Conservation (phyloP, 352 stramenopile species). For the Pythium plurisporium region DNA sequence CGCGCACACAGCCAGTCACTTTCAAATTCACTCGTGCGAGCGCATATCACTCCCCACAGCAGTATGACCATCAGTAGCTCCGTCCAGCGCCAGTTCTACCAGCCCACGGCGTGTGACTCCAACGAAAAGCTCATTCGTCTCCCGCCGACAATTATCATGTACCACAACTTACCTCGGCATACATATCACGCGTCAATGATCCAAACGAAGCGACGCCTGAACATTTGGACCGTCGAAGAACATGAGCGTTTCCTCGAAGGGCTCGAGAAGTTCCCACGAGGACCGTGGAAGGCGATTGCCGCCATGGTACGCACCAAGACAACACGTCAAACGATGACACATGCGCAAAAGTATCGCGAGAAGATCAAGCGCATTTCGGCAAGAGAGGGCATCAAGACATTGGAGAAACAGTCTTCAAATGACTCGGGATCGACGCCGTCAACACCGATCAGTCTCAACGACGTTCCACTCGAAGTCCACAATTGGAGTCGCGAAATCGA, state of each 20-base stretch:
- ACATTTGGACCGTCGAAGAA: slow-evolving; percentile 32
- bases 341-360: slow-evolving; percentile 92
- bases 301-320: slow-evolving; percentile 49
- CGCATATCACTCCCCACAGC: no score
- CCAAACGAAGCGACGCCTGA: neutral
- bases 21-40: no score
- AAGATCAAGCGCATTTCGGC: slow-evolving; percentile 68
- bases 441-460: no score
- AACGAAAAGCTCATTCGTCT: neutral
- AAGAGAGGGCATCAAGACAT: no score
- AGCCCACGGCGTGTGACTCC: neutral
- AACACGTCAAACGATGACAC: slow-evolving; percentile 91
- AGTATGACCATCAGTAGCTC: neutral
- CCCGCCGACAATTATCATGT: neutral
- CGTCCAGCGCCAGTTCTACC: neutral
- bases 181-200: neutral
- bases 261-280: slow-evolving; percentile 54
- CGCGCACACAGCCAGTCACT: no score
- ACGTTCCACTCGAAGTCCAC: no score
- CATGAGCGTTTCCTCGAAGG: slow-evolving; percentile 57
- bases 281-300: slow-evolving; percentile 65
- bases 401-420: no score
- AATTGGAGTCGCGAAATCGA: no score
- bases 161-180: neutral
- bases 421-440: no score